phyloP scores from a whole-genome alignment of 768 basidiomycete species.

The Lactarius sp. region DNA sequence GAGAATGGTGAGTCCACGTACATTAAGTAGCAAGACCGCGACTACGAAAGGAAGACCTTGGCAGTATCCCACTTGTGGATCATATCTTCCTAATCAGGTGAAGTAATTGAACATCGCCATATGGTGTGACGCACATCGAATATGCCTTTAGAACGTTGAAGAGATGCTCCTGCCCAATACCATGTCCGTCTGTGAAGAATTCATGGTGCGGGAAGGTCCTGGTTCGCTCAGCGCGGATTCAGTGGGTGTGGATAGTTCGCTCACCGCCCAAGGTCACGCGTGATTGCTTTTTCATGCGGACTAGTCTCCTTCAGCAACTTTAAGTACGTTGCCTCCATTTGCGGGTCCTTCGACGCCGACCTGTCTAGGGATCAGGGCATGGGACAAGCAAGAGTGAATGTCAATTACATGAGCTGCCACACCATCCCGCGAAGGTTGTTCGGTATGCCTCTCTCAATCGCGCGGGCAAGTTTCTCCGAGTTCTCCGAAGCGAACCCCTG shows the following conservation, averaged over 20 bases:
- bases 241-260: not conserved
- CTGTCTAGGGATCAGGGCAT: conserved; percentile 35
- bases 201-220: conserved; percentile 97
- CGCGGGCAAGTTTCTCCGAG: conserved; percentile 74
- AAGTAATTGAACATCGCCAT: conserved; percentile 8
- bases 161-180: conserved; percentile 93
- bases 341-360: conserved; percentile 90
- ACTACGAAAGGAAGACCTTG: conserved; percentile 97
- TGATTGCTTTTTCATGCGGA: conserved; percentile 90
- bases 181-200: conserved; percentile 91
- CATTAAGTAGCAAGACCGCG: conserved; percentile 88
- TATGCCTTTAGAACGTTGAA: conserved; percentile 99
- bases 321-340: conserved; percentile 80
- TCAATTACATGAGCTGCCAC: conserved; percentile 85
- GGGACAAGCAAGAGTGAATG: not conserved
- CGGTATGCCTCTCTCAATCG: conserved; percentile 92
- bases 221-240: conserved; percentile 12
- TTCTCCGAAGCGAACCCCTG: conserved; percentile 76
- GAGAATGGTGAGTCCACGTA: conserved; percentile 35
- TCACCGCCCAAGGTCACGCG: conserved; percentile 83
- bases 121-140: conserved; percentile 56
- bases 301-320: conserved; percentile 77
- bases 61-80: conserved; percentile 93
- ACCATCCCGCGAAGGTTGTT: conserved; percentile 86
- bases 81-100: conserved; percentile 50